These are phyloP conservation scores for Populus hybrid DNA, from an alignment of 441 rosid species.

Conservation along the genomic window DNA sequence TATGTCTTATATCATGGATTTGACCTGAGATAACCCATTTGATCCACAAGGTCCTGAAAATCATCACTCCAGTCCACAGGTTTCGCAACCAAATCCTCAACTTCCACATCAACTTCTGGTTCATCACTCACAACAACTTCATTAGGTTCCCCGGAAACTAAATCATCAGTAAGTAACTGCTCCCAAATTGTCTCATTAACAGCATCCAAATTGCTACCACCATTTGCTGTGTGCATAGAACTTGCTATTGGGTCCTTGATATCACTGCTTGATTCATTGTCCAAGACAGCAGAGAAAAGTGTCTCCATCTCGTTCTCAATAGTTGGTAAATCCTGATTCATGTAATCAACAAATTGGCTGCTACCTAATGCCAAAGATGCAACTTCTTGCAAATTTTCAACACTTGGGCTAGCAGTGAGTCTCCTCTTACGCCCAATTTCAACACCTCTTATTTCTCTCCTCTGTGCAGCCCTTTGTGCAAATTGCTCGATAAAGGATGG, in stretches of 20 bases:
- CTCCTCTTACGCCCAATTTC: slow-evolving; percentile 57
- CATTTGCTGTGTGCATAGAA: slow-evolving; percentile 17
- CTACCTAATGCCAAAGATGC: slow-evolving; percentile 6
- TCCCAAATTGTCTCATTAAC: slow-evolving; percentile 40
- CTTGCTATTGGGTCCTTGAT: slow-evolving; percentile 13
- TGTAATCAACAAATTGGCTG: slow-evolving; percentile 16
- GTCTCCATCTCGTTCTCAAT: slow-evolving; percentile 46
- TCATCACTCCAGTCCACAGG: slow-evolving; percentile 47
- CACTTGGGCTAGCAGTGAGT: slow-evolving; percentile 46
- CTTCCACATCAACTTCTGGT: slow-evolving; percentile 40
- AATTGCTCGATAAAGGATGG: slow-evolving; percentile 53
- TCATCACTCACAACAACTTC: slow-evolving; percentile 29
- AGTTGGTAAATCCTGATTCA: slow-evolving; percentile 15
- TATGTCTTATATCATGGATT: slow-evolving; percentile 32
- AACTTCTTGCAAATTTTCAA: slow-evolving; percentile 43
- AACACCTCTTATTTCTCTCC: slow-evolving; percentile 32
- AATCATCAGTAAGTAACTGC: slow-evolving; percentile 42
- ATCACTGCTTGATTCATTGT: slow-evolving; percentile 44
- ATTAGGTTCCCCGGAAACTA: slow-evolving; percentile 22
- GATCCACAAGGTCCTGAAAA: slow-evolving; percentile 57
- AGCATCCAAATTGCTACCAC: slow-evolving; percentile 20
- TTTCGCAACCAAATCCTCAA: slow-evolving; percentile 43
- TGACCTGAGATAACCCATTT: slow-evolving; percentile 55
- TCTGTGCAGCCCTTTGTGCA: slow-evolving; percentile 31
- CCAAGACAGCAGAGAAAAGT: slow-evolving; percentile 36